Evolutionary conservation across 306 rosid species (phyloP), one percentile per base, ranked within the genome.

Genomic region (Glycine soja): DNA sequence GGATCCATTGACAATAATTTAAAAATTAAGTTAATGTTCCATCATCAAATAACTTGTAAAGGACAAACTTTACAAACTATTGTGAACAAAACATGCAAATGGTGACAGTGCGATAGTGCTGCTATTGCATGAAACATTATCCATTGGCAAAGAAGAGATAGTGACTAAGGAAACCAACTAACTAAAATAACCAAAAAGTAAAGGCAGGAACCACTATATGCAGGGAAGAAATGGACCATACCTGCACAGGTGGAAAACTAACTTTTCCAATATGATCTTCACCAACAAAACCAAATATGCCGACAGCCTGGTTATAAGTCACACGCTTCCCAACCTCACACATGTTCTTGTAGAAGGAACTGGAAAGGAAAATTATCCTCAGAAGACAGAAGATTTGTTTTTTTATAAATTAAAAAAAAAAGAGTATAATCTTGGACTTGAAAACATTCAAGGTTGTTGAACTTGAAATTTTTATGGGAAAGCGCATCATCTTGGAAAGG

Each of bases 241-340:
- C 99, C 98, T 92, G 99, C 47, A 96, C 90, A 0, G 98, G 97
- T 30, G 98, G 99, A 82, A 96, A 96, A 83, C 93, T 88, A 78
- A 93, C 94, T 92, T 96, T 96, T 62, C 97, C 99, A 73, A 96
- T 92, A 69, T 96, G 93, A 89, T 96, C 98, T 86, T 96, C 99
- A 19, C 97, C 91, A 0, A 85, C 84, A 80, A 96, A 96, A 79
- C 99, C 98, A 81, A 96, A 96, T 46, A 90, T 96, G 63, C 98
- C 99, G 11, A 92, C 96, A 73, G 88, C 96, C 92, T 90, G 92
- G 87, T 96, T 96, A 85, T 90, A 90, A 2, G 98, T 96, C 68
- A 96, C 99, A 59, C 97, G 91, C 85, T 89, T 92, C 64, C 88
- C 91, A 65, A 93, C 90, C 80, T 84, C 81, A 69, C 88, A 89